These are phyloP conservation scores for Dioscorea alata DNA, from an alignment of 106 monocot species.

Conservation along the genomic window DNA sequence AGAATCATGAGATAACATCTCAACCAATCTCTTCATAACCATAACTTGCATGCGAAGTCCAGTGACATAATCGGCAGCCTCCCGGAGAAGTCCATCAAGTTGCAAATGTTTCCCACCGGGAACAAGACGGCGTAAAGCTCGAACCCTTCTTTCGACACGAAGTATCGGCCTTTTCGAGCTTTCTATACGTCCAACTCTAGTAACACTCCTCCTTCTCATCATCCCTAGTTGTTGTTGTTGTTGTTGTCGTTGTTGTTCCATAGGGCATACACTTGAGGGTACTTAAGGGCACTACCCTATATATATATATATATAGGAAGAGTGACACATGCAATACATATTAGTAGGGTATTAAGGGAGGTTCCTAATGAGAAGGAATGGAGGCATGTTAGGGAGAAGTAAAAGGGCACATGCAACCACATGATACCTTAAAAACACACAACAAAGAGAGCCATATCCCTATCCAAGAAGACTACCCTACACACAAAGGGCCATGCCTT, in stretches of 20 bases:
- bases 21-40: conserved; percentile 9
- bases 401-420: conserved; percentile 25
- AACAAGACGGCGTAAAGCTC: conserved; percentile 6
- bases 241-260: no score
- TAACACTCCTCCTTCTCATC: not conserved
- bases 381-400: no score
- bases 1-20: conserved; percentile 4
- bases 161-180: not conserved
- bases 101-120: conserved; percentile 2
- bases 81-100: conserved; percentile 7
- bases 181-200: no score
- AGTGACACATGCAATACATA: no score
- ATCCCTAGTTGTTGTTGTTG: no score
- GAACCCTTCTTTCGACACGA: not conserved
- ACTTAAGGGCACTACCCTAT: no score
- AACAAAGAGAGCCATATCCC: conserved; percentile 1
- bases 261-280: no score
- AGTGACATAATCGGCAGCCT: conserved; percentile 8
- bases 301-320: no score
- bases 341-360: no score
- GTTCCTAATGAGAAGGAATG: no score
- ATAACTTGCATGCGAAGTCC: not conserved
- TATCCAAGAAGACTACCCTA: not conserved
- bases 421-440: conserved; percentile 13
- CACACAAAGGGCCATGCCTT: not conserved